Percentiles rank a stretch among this genome's conserved stretches.
phyloP scores from a whole-genome alignment of 371 early-diverging fungal species.

The Mucor irregularis region DNA sequence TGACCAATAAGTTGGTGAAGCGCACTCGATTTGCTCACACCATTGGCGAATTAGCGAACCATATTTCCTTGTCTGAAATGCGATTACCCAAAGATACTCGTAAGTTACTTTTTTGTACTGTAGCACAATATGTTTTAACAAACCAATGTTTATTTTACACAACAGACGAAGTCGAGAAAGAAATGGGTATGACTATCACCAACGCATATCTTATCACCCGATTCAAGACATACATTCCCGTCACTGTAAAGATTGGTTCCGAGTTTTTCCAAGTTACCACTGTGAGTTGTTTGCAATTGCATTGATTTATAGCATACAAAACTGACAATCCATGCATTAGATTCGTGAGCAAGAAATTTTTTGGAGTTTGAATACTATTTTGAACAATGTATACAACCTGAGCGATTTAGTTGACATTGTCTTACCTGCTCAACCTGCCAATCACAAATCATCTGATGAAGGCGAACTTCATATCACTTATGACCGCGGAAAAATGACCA shows the following conservation, averaged over 20 bases:
- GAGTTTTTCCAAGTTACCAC: slow-evolving; percentile 77
- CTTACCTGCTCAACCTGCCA: slow-evolving; percentile 40
- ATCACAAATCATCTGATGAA: slow-evolving; percentile 40
- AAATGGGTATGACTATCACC: slow-evolving; percentile 52
- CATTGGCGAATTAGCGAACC: slow-evolving; percentile 61
- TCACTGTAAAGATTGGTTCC: slow-evolving; percentile 72
- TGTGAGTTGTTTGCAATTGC: too few relatives aligned
- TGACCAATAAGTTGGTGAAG: slow-evolving; percentile 57
- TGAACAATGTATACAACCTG: slow-evolving; percentile 83
- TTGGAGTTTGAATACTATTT: slow-evolving; percentile 61
- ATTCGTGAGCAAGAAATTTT: slow-evolving; percentile 61
- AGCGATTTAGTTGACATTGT: slow-evolving; percentile 76
- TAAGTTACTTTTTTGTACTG: slow-evolving; percentile 24
- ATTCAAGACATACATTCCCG: slow-evolving; percentile 61
- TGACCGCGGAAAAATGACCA: slow-evolving; percentile 51
- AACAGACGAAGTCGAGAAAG: slow-evolving; percentile 63
- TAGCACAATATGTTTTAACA: too few relatives aligned
- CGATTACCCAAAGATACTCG: slow-evolving; percentile 72
- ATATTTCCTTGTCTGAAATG: slow-evolving; percentile 64
- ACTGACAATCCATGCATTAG: too few relatives aligned
- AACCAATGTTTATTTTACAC: slow-evolving; percentile 6
- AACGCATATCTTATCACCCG: slow-evolving; percentile 59
- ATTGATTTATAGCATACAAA: too few relatives aligned
- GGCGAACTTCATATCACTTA: slow-evolving; percentile 73
- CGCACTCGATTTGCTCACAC: slow-evolving; percentile 57